Conservation (phyloP, 352 stramenopile genomes). For the Hyphochytrium catenoides region DNA sequence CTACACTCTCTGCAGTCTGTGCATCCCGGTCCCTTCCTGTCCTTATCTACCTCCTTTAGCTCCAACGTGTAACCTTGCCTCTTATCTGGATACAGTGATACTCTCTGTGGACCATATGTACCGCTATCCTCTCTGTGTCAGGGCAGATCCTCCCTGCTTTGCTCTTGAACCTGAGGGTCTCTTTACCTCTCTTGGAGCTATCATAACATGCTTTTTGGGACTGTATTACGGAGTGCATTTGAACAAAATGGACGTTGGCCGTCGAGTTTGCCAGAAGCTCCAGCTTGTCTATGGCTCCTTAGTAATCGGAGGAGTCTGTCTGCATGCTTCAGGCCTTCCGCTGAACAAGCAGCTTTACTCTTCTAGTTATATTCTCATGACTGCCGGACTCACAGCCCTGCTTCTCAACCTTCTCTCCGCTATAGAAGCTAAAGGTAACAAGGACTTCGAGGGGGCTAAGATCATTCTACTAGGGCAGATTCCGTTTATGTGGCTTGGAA, state of each 20-base stretch:
- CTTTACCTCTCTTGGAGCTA: not conserved
- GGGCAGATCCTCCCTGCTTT: not conserved
- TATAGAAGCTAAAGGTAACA: too few species aligned
- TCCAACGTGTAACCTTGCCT: too few species aligned
- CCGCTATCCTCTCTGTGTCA: not conserved
- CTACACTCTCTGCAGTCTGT: too few species aligned
- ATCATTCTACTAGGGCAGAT: too few species aligned
- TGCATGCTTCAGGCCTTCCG: not conserved
- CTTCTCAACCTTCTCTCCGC: too few species aligned
- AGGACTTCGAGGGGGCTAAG: too few species aligned
- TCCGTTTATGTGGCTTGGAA: too few species aligned
- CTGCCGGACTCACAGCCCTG: not conserved
- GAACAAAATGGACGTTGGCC: too few species aligned
- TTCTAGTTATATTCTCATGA: not conserved
- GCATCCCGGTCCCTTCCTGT: too few species aligned
- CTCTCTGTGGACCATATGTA: not conserved
- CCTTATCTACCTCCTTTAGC: too few species aligned
- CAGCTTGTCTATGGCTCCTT: not conserved
- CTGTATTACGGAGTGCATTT: not conserved
- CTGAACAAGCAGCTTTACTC: conserved; percentile 2
- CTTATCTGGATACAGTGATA: too few species aligned
- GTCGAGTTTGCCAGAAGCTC: too few species aligned
- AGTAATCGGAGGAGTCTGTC: not conserved
- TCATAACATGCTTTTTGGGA: not conserved
- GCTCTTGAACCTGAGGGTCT: conserved; percentile 1